Base-by-base conservation (phyloP, 441 rosid species). In the Adansonia madagascariensis region DNA sequence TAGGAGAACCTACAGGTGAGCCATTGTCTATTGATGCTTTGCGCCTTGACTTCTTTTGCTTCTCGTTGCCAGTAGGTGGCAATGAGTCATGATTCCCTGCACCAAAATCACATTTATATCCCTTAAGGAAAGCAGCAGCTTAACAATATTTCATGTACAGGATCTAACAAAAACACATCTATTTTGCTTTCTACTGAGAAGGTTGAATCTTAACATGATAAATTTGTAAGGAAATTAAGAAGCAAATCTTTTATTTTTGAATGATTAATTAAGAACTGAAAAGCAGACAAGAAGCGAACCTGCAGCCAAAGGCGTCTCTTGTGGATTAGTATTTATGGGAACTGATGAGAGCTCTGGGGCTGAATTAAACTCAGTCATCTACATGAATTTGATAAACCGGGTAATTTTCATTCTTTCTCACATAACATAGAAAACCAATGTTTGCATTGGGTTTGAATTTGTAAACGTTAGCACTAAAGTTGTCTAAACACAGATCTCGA, bases 311-410 rank as follows among this genome's bases (percentile, higher is more conserved):
- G 53, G 41, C 35, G 55, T 61, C 18, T 47, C 8, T 53, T 76
- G 84, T 47, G 39, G 83, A 52, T 24, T 14, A 24, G 88, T 69
- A 63, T 75, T 81, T 5, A 82, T 24, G 20, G 84, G 76, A 24
- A 50, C 85, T 12, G 83, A 80, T 68, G 85, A 81, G n/a, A 55
- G 62, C 71, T 86, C 92, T n/a, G 82, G 79, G 61, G 87, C 72
- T 50, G 83, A 47, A 77, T 85, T 83, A 24, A 88, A 89, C 77
- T 82, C 90, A 69, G 44, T 68, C 98, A 94, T 94, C 98, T 94
- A 89, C 83, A 67, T n/a, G 72, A 67, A 56, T 73, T 50, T 55
- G 11, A 71, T 10, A 35, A 63, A 35, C 17, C 46, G 15, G 20
- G 0, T 35, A 5, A 62, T 27, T 61, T 1, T 60, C 41, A 24